Evolutionary conservation across 495 filamentous ascomycete species (phyloP), one percentile per base, ranked within the genome.

Genomic region (Hypoxylon lienhwacheense): DNA sequence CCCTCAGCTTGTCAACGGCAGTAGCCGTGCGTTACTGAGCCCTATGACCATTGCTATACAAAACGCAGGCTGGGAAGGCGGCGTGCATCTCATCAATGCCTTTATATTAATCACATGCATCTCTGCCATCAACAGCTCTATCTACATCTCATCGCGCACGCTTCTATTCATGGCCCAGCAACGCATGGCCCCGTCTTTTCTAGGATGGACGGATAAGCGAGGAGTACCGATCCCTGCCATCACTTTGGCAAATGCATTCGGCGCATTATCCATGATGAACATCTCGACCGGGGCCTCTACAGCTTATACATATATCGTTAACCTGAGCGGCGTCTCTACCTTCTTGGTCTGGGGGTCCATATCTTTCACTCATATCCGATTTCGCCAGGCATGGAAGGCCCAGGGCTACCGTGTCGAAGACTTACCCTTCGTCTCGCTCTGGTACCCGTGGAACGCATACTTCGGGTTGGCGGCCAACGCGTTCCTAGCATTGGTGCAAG

Each of bases 281-380:
- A 65, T 86, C 41, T 80, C 75, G 5, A 79, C 78, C 1, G 77
- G 79, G 34, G 85, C 83, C 0, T 76, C 78, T 4, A 73, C 74
- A 47, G 80, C 83, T 11, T 81, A 81, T 63, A 45, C 62, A 21
- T 77, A 75, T 49, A 77, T 77, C 49, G 69, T 79, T 40, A 75
- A 77, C 53, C 63, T 80, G 1, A 69, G 66, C 31, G 72, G 71
- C 42, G 82, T 87, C 3, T 78, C 82, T 2, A 86, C 82, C 0
- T 88, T 87, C 57, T 67, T 88, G 42, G 84, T 86, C 28, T 89
- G 85, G 85, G 78, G 72, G 0, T 70, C 77, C 19, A 88, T 89
- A 43, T 74, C 75, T 42, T 71, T 88, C 34, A 82, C 80, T 2
- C 85, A 88, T 55, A 84, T 90, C 55, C 81, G 84, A 40, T 86